phyloP scores from a whole-genome alignment of 768 basidiomycete genomes.

The Rhodocollybia butyracea region DNA sequence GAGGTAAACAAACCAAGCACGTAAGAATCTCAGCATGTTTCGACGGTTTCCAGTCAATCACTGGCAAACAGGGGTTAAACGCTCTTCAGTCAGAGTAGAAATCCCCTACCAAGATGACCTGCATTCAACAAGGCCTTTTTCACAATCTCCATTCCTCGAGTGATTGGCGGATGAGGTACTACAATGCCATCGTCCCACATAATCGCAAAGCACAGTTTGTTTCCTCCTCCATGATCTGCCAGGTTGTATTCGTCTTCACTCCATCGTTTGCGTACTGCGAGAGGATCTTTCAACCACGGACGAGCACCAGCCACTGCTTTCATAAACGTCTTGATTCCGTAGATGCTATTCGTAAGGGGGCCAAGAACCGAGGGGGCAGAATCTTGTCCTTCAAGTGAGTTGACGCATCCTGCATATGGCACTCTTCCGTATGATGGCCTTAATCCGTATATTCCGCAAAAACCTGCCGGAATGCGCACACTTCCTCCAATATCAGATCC shows the following conservation, averaged over 20 bases:
- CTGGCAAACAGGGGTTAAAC: conserved; percentile 26
- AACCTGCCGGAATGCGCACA: conserved; percentile 64
- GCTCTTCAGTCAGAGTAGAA: neutral
- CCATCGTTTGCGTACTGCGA: conserved; percentile 58
- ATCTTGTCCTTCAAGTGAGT: conserved; percentile 70
- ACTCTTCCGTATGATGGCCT: conserved; percentile 67
- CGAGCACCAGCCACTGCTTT: conserved; percentile 54
- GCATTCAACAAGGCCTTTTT: conserved; percentile 54
- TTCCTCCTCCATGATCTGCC: conserved; percentile 54
- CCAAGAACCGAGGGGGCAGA: conserved; percentile 71
- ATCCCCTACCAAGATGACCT: conserved; percentile 60
- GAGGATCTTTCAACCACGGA: conserved; percentile 69
- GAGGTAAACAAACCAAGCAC: conserved; percentile 27
- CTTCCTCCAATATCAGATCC: conserved; percentile 84
- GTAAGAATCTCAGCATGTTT: conserved; percentile 47
- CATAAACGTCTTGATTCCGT: conserved; percentile 64
- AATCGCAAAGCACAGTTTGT: conserved; percentile 52
- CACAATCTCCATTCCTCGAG: conserved; percentile 52
- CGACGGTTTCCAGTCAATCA: conserved; percentile 65
- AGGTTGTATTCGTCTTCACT: conserved; percentile 55
- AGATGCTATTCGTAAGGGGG: conserved; percentile 57
- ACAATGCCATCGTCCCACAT: conserved; percentile 66
- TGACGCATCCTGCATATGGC: conserved; percentile 66
- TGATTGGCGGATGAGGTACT: conserved; percentile 62
- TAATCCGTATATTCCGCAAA: conserved; percentile 70